Base-by-base conservation (phyloP, 2,329 filamentous ascomycete genomes). In the Microthyrium microscopicum region DNA sequence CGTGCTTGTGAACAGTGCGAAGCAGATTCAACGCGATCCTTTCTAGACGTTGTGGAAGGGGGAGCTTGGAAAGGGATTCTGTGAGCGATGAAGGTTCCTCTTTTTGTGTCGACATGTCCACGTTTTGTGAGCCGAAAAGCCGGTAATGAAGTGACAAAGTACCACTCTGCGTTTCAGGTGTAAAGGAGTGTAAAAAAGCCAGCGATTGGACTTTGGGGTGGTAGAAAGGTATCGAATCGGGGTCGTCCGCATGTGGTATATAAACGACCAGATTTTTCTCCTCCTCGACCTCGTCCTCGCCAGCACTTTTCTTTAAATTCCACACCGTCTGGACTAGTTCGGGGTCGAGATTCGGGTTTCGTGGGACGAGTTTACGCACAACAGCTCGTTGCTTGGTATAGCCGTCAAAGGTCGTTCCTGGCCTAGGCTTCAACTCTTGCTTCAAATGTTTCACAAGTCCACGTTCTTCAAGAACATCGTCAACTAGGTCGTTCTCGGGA, bases 161-260 rank as follows among this genome's bases (percentile, higher is more conserved):
- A 6, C 60, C 61, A 4, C 45, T 40, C 2, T 43, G n/a, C 46
- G 40, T 4, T 55, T 2, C 12, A 9, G 21, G 24, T 26, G 41
- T 39, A 24, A 69, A 80, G 22, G 69, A 68, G 52, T 91, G 81
- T 5, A 84, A 57, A 43, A 89, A 85, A 4, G 75, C 82, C 17
- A 93, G 63, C 9, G 70, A 72, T 33, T 64, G 66, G 16, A 92
- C 75, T 33, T 68, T 64, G 16, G 87, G 87, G 49, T 94, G 85
- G 54, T 94, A 95, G 55, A 79, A 93, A 1, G 87, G 87, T 40
- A 89, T 66, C 3, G 77, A 67, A 11, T 68, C 61, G 8, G 66
- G 57, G 2, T 58, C 58, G 20, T 63, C 52, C 6, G 72, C 63
- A 53, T 93, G 84, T 5, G 87, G 83, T 5, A 79, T 62, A 50